These are phyloP conservation scores for Sugiyamaella qingdaonensis DNA, from an alignment of 805 yeast genomes.

Conservation along the genomic window DNA sequence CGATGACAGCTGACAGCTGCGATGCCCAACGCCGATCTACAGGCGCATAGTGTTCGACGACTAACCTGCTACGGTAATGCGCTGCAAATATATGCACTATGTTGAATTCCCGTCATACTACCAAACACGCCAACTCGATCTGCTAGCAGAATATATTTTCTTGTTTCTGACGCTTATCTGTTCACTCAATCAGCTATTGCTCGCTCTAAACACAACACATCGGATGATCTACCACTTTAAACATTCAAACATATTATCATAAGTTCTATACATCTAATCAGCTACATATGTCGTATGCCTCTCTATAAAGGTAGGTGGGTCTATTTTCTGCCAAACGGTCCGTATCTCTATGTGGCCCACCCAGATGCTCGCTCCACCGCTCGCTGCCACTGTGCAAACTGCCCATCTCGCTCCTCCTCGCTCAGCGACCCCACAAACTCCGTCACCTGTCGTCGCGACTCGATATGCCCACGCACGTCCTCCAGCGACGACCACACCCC, in stretches of 20 bases:
- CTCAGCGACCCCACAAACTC: conserved; percentile 41
- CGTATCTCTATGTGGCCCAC: conserved; percentile 51
- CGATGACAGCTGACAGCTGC: neutral
- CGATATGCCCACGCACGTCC: conserved; percentile 45
- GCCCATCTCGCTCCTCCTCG: conserved; percentile 52
- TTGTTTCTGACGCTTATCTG: no score
- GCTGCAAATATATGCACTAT: neutral
- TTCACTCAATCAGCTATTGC: no score
- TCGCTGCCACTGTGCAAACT: conserved; percentile 76
- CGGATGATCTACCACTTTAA: no score
- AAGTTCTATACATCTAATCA: no score
- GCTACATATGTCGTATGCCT: no score
- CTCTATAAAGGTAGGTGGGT: neutral
- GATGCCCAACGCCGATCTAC: neutral
- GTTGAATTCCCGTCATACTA: neutral
- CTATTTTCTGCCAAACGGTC: neutral
- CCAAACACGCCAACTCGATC: neutral
- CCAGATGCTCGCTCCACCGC: conserved; percentile 79
- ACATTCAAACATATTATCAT: no score
- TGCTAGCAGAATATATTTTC: no score
- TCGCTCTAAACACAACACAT: no score
- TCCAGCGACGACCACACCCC: conserved; percentile 69
- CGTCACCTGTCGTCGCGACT: conserved; percentile 9
- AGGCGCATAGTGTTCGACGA: neutral
- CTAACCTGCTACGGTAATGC: neutral